Conservation (phyloP, 805 yeast genomes). For the Brettanomyces naardenensis region DNA sequence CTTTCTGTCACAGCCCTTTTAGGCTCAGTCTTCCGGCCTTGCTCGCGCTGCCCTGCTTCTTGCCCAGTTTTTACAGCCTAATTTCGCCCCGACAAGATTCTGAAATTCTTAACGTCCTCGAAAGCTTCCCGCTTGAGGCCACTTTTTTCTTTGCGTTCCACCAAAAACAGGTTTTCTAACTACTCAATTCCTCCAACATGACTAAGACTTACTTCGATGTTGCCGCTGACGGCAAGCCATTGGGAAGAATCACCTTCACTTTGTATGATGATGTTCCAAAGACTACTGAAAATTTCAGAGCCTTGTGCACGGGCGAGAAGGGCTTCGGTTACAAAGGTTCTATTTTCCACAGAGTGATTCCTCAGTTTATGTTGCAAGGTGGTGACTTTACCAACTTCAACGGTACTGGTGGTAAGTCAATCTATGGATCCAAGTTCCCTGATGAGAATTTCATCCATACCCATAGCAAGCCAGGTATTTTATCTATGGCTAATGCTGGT, state of each 20-base stretch:
- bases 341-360: conserved; percentile 94
- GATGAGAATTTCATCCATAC: conserved; percentile 64
- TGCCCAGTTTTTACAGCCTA: too few species aligned
- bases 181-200: conserved; percentile 19
- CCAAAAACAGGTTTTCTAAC: background rate
- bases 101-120: too few species aligned
- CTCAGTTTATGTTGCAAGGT: conserved; percentile 95
- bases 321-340: conserved; percentile 86
- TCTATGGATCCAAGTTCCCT: conserved; percentile 56
- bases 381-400: conserved; percentile 82
- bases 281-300: conserved; percentile 77
- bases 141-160: background rate
- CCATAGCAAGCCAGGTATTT: conserved; percentile 73
- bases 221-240: conserved; percentile 30
- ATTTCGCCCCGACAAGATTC: too few species aligned
- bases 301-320: conserved; percentile 84
- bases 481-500: conserved; percentile 92
- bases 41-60: too few species aligned
- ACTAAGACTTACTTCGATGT: conserved; percentile 35
- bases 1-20: too few species aligned
- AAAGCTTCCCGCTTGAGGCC: background rate
- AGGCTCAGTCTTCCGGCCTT: too few species aligned
- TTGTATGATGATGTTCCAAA: conserved; percentile 86
- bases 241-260: conserved; percentile 68
- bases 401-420: conserved; percentile 91